Conservation (phyloP, 805 yeast species). For the Candida insectalens region DNA sequence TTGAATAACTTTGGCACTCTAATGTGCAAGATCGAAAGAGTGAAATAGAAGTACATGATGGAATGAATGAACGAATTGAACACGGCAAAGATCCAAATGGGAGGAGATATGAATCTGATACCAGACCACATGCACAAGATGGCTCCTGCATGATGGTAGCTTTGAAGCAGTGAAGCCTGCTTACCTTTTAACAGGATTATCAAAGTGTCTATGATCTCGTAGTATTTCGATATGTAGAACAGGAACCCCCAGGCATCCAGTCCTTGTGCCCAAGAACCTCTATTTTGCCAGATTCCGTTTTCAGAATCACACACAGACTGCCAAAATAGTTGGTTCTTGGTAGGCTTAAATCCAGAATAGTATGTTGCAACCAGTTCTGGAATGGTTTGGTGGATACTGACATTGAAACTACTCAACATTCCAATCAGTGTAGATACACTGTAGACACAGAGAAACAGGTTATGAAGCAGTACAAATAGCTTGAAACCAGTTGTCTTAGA, state of each 20-base stretch:
- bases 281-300: slow-evolving; percentile 44
- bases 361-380: slow-evolving; percentile 21
- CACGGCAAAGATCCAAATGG: slow-evolving; percentile 73
- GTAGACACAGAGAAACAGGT: slow-evolving; percentile 51
- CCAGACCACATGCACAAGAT: slow-evolving; percentile 81
- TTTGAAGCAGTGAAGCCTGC: slow-evolving; percentile 56
- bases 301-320: slow-evolving; percentile 51
- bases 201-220: slow-evolving; percentile 61
- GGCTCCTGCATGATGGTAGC: slow-evolving; percentile 74
- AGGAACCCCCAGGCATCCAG: slow-evolving; percentile 52
- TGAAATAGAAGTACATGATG: slow-evolving; percentile 63
- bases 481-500: slow-evolving; percentile 38
- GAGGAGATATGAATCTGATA: slow-evolving; percentile 57
- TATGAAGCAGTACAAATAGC: slow-evolving; percentile 48
- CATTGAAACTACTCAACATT: slow-evolving; percentile 43
- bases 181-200: slow-evolving; percentile 60
- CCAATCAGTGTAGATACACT: slow-evolving; percentile 65
- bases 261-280: slow-evolving; percentile 25
- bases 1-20: slow-evolving; percentile 49
- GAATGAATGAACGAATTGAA: slow-evolving; percentile 74
- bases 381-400: slow-evolving; percentile 21
- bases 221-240: slow-evolving; percentile 62
- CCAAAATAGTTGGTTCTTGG: slow-evolving; percentile 42
- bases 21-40: slow-evolving; percentile 48
- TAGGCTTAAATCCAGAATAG: slow-evolving; percentile 9